These are phyloP conservation scores for Aquilaria agallochum DNA, from an alignment of 441 rosid genomes.

Conservation along the genomic window DNA sequence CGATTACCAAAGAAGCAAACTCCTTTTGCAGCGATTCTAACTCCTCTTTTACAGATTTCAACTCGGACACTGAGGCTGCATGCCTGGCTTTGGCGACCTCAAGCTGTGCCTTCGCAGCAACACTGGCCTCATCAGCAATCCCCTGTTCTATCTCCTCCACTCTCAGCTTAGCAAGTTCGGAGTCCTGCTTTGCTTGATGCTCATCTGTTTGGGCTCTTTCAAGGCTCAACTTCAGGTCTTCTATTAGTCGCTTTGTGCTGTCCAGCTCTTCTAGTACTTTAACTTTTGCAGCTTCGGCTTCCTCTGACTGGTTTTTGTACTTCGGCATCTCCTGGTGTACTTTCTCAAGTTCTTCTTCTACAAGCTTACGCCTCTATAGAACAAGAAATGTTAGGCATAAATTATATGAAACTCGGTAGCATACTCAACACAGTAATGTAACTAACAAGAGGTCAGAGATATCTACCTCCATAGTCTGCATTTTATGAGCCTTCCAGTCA, in stretches of 20 bases:
- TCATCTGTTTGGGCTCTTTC: conserved; percentile 91
- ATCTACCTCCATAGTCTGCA: conserved; percentile 77
- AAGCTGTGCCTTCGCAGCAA: conserved; percentile 91
- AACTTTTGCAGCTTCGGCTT: conserved; percentile 57
- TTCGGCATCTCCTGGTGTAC: conserved; percentile 69
- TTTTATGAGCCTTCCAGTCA: conserved; percentile 93
- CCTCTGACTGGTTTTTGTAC: conserved; percentile 49
- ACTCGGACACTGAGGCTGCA: conserved; percentile 57
- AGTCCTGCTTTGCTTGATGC: conserved; percentile 90
- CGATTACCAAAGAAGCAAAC: conserved; percentile 47
- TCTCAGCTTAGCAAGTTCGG: conserved; percentile 82
- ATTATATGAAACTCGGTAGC: too few species aligned
- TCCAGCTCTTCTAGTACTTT: conserved; percentile 71
- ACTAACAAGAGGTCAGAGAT: conserved; percentile 7
- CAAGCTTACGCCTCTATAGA: conserved; percentile 59
- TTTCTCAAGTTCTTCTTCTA: conserved; percentile 76
- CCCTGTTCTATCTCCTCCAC: conserved; percentile 95
- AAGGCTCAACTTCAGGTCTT: conserved; percentile 74
- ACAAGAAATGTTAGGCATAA: conserved; percentile 5
- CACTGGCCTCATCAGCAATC: conserved; percentile 79
- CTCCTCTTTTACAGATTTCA: conserved; percentile 64
- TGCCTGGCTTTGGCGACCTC: conserved; percentile 91
- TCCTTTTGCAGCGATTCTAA: conserved; percentile 50
- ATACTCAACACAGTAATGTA: too few species aligned
- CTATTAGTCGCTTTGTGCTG: conserved; percentile 70